phyloP scores from a whole-genome alignment of 495 filamentous ascomycete genomes.

The Aspergillus indologenus region DNA sequence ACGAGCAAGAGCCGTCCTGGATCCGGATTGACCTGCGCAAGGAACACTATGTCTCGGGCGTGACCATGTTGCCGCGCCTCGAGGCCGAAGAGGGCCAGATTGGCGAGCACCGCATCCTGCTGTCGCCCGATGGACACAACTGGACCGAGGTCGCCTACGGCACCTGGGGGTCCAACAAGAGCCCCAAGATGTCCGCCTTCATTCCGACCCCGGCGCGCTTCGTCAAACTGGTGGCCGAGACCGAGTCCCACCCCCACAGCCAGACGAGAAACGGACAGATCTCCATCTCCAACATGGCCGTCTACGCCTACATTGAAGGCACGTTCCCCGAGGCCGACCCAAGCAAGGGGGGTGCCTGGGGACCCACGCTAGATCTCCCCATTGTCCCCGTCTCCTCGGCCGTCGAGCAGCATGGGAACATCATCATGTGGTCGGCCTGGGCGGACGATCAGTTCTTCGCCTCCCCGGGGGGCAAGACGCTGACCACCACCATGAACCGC shows the following conservation, averaged over 20 bases:
- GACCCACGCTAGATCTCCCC: conserved; percentile 49
- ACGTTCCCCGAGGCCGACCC: conserved; percentile 13
- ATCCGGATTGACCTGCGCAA: not conserved
- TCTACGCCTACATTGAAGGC: conserved; percentile 19
- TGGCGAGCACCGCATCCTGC: conserved; percentile 35
- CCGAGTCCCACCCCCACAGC: not conserved
- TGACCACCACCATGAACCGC: conserved; percentile 42
- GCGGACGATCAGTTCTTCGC: conserved; percentile 33
- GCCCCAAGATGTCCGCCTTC: conserved; percentile 40
- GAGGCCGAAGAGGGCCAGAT: conserved; percentile 28
- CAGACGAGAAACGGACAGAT: conserved; percentile 18
- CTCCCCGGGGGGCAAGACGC: conserved; percentile 35
- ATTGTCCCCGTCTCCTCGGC: conserved; percentile 46
- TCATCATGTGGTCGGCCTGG: conserved; percentile 47
- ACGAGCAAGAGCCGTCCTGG: not conserved
- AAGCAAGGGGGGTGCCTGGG: conserved; percentile 43
- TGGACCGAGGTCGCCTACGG: conserved; percentile 43
- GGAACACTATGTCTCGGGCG: conserved; percentile 1
- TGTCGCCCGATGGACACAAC: conserved; percentile 37
- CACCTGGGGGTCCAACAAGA: conserved; percentile 39
- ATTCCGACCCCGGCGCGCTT: conserved; percentile 37
- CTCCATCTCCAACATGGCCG: conserved; percentile 33
- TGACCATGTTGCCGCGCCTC: conserved; percentile 1
- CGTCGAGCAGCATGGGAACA: conserved; percentile 33
- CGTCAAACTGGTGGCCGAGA: conserved; percentile 37